These are phyloP conservation scores for Cordyceps militaris DNA, from an alignment of 2,329 filamentous ascomycete species.

Conservation along the genomic window DNA sequence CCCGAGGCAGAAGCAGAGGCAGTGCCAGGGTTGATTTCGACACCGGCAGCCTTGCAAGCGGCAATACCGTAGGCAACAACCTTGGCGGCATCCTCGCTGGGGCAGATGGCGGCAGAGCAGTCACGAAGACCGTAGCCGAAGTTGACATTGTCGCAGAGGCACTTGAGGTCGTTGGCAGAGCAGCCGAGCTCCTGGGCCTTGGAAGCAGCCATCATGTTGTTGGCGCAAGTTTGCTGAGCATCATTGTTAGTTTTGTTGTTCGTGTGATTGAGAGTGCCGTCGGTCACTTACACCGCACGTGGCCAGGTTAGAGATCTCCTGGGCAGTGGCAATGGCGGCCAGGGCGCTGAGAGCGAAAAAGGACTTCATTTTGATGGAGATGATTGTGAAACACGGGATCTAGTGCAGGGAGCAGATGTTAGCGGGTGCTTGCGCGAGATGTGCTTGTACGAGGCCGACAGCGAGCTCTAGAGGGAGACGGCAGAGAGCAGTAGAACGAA, in stretches of 20 bases:
- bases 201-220: conserved; percentile 40
- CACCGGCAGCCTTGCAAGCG: conserved; percentile 31
- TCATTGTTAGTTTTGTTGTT: conserved; percentile 11
- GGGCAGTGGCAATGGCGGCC: conserved; percentile 34
- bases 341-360: conserved; percentile 36
- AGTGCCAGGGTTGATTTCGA: background rate
- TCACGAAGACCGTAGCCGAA: conserved; percentile 45
- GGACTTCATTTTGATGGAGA: conserved; percentile 43
- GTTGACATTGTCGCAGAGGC: conserved; percentile 40
- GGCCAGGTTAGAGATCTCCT: conserved; percentile 36
- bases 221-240: conserved; percentile 41
- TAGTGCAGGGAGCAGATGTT: conserved; percentile 15
- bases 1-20: conserved; percentile 13
- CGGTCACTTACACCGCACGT: conserved; percentile 45
- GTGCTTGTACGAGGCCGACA: background rate
- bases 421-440: conserved; percentile 12
- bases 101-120: conserved; percentile 41
- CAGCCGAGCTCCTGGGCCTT: conserved; percentile 42
- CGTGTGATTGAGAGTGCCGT: background rate
- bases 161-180: conserved; percentile 31
- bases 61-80: conserved; percentile 33
- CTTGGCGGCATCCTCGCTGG: conserved; percentile 26
- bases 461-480: no score
- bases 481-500: background rate
- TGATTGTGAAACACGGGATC: conserved; percentile 14